Evolutionary conservation across 768 basidiomycete species (phyloP), one percentile per base, ranked within the genome.

Genomic region (Tubosaeta brunneosetosa): DNA sequence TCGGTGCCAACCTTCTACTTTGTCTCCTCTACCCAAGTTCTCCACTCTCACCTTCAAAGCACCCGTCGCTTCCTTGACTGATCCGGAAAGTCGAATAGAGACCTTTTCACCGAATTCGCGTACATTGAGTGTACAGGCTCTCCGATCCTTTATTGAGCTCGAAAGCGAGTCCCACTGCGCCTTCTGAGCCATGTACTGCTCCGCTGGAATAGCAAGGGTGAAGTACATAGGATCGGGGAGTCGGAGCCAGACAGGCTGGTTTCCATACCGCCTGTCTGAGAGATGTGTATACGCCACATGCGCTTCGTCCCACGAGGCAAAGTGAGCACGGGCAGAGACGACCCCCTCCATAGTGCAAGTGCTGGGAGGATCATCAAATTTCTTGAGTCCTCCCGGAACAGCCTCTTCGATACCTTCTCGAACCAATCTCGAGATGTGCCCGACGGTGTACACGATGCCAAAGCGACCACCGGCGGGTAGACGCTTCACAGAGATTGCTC

Each of bases 31-130:
- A 3, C 74, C 76, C 36, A 85, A 61, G 47, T 70, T 75, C 62
- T 85, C 84, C 0, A 81, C 78, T 47, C 82, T 69, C 12, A 84
- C 82, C 66, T 84, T 85, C 53, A 85, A 59, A 5, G 74, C 71
- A 1, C 84, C 84, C 1, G 78, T 73, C 2, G 74, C 74, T 56
- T 78, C 76, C 65, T 79, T 79, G 46, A 78, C 77, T 13, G 77
- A 70, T 0, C 83, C 83, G 1, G 69, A 57, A n/a, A 84, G 70
- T 4, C 66, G 73, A 37, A 84, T 72, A 14, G 68, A 64, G 41
- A 77, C 71, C 8, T 42, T 44, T 32, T 61, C 58, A 22, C 57
- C 60, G 9, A 22, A 37, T 25, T 68, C 62, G 19, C 55, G 59
- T 4, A 76, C 61, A 33, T 63, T 50, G 17, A 78, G 57, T 22